Conservation (phyloP, 108 stramenopile species). For the Cyclotella baltica region DNA sequence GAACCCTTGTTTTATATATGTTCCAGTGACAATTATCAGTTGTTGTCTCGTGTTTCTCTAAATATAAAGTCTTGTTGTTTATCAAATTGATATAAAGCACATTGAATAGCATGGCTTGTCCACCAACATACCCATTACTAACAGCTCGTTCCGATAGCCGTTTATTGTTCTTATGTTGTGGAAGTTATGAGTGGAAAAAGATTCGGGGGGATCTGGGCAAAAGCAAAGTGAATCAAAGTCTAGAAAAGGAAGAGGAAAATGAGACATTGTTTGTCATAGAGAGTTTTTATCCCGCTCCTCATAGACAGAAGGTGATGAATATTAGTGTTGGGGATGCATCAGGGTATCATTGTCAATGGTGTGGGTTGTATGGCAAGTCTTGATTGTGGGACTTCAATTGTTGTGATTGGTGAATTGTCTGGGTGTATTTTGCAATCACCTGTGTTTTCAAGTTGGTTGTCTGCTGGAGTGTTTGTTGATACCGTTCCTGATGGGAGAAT, state of each 20-base stretch:
- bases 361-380: constrained; percentile 63
- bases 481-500: constrained; percentile 63
- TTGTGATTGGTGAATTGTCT: constrained; percentile 65
- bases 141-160: too few relatives aligned
- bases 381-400: constrained; percentile 60
- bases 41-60: too few relatives aligned
- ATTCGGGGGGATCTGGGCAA: too few relatives aligned
- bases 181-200: too few relatives aligned
- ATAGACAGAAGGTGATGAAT: constrained; percentile 14
- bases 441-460: constrained; percentile 60
- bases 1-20: too few relatives aligned
- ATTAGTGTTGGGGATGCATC: constrained; percentile 44
- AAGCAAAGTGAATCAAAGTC: constrained; percentile 5
- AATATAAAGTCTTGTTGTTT: too few relatives aligned
- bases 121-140: too few relatives aligned
- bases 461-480: constrained; percentile 55
- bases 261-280: constrained; percentile 58
- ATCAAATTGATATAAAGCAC: too few relatives aligned
- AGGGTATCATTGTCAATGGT: constrained; percentile 44
- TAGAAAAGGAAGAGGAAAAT: constrained; percentile 17
- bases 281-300: constrained; percentile 57
- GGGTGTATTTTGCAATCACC: constrained; percentile 79
- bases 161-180: too few relatives aligned
- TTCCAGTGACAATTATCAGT: too few relatives aligned
- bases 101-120: too few relatives aligned